Evolutionary conservation across 2,329 filamentous ascomycete species (phyloP).

Genomic region (Eutypella sp.): DNA sequence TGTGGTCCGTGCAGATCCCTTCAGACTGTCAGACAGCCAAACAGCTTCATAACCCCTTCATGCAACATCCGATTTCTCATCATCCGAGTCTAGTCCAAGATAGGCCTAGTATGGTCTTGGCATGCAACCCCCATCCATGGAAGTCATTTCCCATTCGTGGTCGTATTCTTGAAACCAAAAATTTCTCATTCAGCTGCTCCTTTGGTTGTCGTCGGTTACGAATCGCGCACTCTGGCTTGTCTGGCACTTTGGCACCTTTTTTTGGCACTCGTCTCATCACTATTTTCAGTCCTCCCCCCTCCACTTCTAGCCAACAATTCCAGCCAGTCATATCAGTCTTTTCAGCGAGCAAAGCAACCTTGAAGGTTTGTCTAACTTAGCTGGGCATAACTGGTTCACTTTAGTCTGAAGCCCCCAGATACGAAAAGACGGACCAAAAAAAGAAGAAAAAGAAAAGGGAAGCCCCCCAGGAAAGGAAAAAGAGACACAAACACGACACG

Average conservation of each 20-base stretch:
- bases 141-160: not conserved
- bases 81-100: not conserved
- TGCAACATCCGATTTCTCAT: not conserved
- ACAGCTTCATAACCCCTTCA: too few relatives aligned
- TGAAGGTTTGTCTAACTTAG: too few relatives aligned
- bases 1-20: not conserved
- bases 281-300: too few relatives aligned
- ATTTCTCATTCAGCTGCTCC: not conserved
- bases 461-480: not conserved
- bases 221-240: not conserved
- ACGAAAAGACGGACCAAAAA: not conserved
- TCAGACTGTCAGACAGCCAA: too few relatives aligned
- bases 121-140: too few relatives aligned
- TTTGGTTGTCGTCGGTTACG: not conserved
- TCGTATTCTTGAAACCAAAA: not conserved
- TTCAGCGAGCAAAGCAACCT: too few relatives aligned
- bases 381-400: too few relatives aligned
- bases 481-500: not conserved
- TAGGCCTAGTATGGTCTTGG: too few relatives aligned
- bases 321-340: slow-evolving; percentile 1
- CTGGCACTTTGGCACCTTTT: too few relatives aligned
- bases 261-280: too few relatives aligned
- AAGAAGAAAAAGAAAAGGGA: not conserved
- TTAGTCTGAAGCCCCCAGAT: not conserved
- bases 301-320: too few relatives aligned